Evolutionary conservation across 805 yeast species (phyloP), one percentile per base, ranked within the genome.

Genomic region (Starmerella sp.): DNA sequence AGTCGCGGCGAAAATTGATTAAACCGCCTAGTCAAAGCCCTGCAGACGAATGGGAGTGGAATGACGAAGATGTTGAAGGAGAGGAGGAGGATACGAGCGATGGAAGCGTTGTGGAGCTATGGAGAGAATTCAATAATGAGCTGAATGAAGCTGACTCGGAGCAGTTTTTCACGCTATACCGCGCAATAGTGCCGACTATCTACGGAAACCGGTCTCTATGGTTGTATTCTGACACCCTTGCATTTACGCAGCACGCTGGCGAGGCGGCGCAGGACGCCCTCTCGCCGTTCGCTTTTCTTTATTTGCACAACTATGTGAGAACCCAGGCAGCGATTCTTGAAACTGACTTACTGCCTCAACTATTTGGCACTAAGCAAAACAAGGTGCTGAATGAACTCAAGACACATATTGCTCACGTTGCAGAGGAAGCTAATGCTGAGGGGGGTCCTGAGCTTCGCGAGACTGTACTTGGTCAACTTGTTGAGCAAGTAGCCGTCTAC

Each of bases 391-490:
- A 31, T 4, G 32, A 45, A 11, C 46, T 62, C n/a, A 39, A 43
- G 44, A 15, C 51, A 2, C 37, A 30, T 3, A 51, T 62, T 14
- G 57, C 54, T 9, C 9, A 6, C 4, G 46, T 57, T 5, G 65
- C 64, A 22, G 46, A 54, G 34, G 51, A 44, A 10, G 39, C 63
- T 4, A 56, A 55, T 11, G 51, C 50, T 1, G 57, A 44, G 14
- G 64, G 63, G 1, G 64, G 63, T 6, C 57, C 56, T 8, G 55
- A 51, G 11, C 47, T 63, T 17, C 54, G 64, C 11, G 57, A 57
- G 31, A 37, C 43, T 15, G 59, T 62, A 1, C 44, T 61, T 29
- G 49, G 61, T 28, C 50, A 44, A 4, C 80, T 84, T 2, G 59
- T 62, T 0, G 71, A 69, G 54, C 58, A 55, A n/a, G 52, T 62